A percentile compares a stretch with the other conserved stretches of the same genome.
Evolutionary conservation across 805 yeast genomes (phyloP).

Genomic region (Isabelozyma gotoi): DNA sequence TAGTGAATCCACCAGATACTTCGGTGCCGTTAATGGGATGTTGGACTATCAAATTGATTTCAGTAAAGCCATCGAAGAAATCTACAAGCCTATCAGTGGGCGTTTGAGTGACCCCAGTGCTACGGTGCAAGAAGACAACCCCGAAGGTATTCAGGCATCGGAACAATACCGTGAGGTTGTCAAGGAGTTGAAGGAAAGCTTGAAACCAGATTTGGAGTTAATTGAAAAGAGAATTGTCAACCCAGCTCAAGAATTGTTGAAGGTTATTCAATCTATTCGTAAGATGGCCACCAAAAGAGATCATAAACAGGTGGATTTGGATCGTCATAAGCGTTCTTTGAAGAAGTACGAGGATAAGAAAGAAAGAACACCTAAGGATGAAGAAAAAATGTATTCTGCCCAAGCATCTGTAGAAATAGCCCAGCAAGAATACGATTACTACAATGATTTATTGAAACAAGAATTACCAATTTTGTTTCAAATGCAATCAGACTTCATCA

Average conservation of each 20-base stretch:
- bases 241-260: conserved; percentile 89
- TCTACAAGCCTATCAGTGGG: conserved; percentile 95
- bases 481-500: conserved; percentile 88
- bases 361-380: conserved; percentile 84
- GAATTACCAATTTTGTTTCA: conserved; percentile 87
- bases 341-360: conserved; percentile 78
- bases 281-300: conserved; percentile 95
- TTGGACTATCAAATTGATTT: conserved; percentile 90
- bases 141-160: conserved; percentile 93
- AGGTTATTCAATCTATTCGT: conserved; percentile 77
- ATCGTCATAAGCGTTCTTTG: conserved; percentile 71
- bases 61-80: conserved; percentile 92
- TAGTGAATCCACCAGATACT: conserved; percentile 88
- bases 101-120: conserved; percentile 87
- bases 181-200: conserved; percentile 75
- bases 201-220: conserved; percentile 90
- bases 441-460: conserved; percentile 87
- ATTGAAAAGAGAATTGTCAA: conserved; percentile 85
- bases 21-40: conserved; percentile 91
- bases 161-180: conserved; percentile 90
- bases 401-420: conserved; percentile 90
- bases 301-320: conserved; percentile 92
- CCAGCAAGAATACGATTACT: conserved; percentile 93
- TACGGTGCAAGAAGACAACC: conserved; percentile 86
- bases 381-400: conserved; percentile 82